phyloP scores from a whole-genome alignment of 2,329 filamentous ascomycete genomes.

The Colletotrichum sublineola region DNA sequence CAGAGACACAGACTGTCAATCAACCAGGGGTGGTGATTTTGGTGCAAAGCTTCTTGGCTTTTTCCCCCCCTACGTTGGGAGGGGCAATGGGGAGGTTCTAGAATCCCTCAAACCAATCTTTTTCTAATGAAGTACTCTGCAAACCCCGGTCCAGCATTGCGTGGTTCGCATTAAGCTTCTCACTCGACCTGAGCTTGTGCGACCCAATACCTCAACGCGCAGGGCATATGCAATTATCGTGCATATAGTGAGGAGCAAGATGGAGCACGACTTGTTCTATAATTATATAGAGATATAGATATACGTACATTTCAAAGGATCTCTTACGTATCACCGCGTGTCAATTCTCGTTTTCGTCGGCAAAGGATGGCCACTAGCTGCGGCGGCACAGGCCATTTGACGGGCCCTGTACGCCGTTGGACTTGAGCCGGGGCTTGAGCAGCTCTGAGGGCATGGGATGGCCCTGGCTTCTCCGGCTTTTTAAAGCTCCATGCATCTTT shows the following conservation, averaged over 20 bases:
- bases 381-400: slow-evolving; percentile 6
- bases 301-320: too few species aligned
- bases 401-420: slow-evolving; percentile 20
- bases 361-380: slow-evolving; percentile 14
- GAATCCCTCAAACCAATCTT: slow-evolving; percentile 17
- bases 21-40: not conserved
- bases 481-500: slow-evolving; percentile 2
- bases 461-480: slow-evolving; percentile 1
- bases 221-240: slow-evolving; percentile 18
- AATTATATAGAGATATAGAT: not conserved
- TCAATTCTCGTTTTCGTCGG: slow-evolving; percentile 30
- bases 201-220: not conserved
- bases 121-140: too few species aligned
- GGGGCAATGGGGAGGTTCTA: slow-evolving; percentile 20
- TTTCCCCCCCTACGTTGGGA: not conserved
- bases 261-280: not conserved
- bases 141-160: slow-evolving; percentile 1
- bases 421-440: slow-evolving; percentile 5
- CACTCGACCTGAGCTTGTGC: slow-evolving; percentile 16
- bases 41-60: not conserved
- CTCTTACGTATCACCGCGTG: slow-evolving; percentile 1
- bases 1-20: not conserved
- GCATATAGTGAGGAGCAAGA: slow-evolving; percentile 9
- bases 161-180: slow-evolving; percentile 4
- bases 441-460: slow-evolving; percentile 4